Conservation (phyloP, 2,329 filamentous ascomycete genomes). For the Thielaviopsis punctulata region DNA sequence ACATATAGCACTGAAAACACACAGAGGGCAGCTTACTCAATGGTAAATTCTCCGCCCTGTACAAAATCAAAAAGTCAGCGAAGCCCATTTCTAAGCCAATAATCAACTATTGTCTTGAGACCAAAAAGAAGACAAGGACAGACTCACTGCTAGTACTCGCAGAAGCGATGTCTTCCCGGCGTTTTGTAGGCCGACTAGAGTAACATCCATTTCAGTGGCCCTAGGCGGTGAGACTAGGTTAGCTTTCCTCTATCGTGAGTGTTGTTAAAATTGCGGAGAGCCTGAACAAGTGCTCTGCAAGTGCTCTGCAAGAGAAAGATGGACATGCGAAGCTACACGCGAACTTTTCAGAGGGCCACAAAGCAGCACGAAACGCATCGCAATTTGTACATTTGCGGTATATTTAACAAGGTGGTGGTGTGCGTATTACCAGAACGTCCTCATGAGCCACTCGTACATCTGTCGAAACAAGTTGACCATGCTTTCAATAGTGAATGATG, state of each 20-base stretch:
- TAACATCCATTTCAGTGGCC: slow-evolving; percentile 99
- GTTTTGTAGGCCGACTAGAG: slow-evolving; percentile 96
- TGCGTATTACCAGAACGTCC: slow-evolving; percentile 98
- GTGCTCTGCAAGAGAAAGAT: too few species aligned
- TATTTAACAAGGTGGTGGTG: too few species aligned
- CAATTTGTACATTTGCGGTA: too few species aligned
- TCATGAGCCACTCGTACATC: slow-evolving; percentile 95
- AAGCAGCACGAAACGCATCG: background rate
- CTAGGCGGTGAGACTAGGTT: slow-evolving; percentile 27
- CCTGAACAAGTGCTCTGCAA: background rate
- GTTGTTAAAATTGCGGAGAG: background rate
- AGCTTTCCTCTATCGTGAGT: background rate
- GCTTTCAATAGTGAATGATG: slow-evolving; percentile 17
- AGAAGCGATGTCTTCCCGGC: slow-evolving; percentile 93
- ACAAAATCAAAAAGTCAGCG: background rate
- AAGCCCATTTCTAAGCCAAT: background rate
- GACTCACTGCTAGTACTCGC: slow-evolving; percentile 79
- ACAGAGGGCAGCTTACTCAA: slow-evolving; percentile 57
- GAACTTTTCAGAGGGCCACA: background rate
- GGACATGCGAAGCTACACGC: too few species aligned
- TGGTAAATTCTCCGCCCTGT: slow-evolving; percentile 92
- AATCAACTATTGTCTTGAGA: too few species aligned
- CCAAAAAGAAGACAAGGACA: background rate
- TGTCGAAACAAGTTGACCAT: slow-evolving; percentile 89
- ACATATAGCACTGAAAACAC: too few species aligned